Conservation (phyloP, 2,329 filamentous ascomycete genomes). For the Scedosporium dehoogii region DNA sequence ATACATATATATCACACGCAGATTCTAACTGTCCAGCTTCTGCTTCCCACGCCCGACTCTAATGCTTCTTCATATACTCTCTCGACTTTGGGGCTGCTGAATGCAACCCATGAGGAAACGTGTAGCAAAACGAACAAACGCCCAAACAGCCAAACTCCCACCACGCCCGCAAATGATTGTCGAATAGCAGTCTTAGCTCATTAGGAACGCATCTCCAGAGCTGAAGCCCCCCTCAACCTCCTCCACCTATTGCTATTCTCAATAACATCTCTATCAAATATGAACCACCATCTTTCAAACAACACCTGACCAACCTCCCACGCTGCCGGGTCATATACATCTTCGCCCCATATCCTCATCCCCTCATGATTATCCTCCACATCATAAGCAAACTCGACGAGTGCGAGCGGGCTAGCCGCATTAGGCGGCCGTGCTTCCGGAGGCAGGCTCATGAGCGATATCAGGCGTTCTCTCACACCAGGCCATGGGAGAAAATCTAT, state of each 20-base stretch:
- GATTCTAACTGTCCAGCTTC: too few relatives aligned
- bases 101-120: too few relatives aligned
- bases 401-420: constrained; percentile 33
- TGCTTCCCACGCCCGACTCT: too few relatives aligned
- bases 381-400: constrained; percentile 45
- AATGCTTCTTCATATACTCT: too few relatives aligned
- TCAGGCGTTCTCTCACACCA: constrained; percentile 38
- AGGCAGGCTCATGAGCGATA: constrained; percentile 40
- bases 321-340: constrained; percentile 34
- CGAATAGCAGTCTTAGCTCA: neutral
- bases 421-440: constrained; percentile 33
- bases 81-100: too few relatives aligned
- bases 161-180: neutral
- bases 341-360: constrained; percentile 35
- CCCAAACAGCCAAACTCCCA: too few relatives aligned
- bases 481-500: constrained; percentile 51
- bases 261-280: constrained; percentile 44
- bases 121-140: too few relatives aligned
- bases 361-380: constrained; percentile 46
- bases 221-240: constrained; percentile 31
- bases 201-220: constrained; percentile 11
- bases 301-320: constrained; percentile 52
- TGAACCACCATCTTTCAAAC: constrained; percentile 52
- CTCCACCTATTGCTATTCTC: constrained; percentile 43
- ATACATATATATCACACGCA: too few relatives aligned